Evolutionary conservation across 805 yeast species (phyloP), one percentile per base, ranked within the genome.

Genomic region (Yarrowia porcina): DNA sequence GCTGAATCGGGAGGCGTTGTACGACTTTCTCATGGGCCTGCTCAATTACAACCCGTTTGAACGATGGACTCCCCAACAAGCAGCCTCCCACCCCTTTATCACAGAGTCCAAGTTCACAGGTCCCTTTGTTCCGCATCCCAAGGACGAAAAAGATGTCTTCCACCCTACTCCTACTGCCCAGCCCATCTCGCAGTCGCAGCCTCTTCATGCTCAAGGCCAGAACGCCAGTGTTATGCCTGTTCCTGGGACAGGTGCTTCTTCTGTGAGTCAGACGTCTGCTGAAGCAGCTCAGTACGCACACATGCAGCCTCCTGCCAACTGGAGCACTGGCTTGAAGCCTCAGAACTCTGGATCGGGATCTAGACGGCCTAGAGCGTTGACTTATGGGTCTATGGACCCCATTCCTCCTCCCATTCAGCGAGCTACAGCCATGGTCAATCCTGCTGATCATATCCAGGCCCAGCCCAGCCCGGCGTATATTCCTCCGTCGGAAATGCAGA

Each of bases 41-140:
- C 77, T 94, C 65, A 89, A 87, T 67, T 74, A 90, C 69, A 92
- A 93, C 73, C 99, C 99, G 0, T 80, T 94, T 68, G 97, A 91
- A 73, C 83, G 99, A 69, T 88, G 97, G 88, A 90, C 97, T 0
- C 99, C 99, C 12, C 97, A 90, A 68, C 97, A 94, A 73, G 99
- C 98, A 0, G 78, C 86, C 15, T 78, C 83, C 73, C 99, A 94
- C 75, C 97, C 98, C 0, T 94, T 94, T 73, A 84, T 94, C 18
- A 88, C 88, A 5, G 85, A 82, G 57, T 78, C 78, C 61, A 79
- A 76, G 63, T 86, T 83, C 69, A 73, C 73, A 11, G 87, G 85
- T 0, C 77, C 75, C 11, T 74, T 64, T 64, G 71, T 68, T 25
- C 73, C 73, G 10, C 47, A 41, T 32, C 60, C 64, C 18, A 61